Evolutionary conservation across 805 yeast genomes (phyloP), one percentile per base, ranked within the genome.

Genomic region (Sugiyamaella mastotermitis): DNA sequence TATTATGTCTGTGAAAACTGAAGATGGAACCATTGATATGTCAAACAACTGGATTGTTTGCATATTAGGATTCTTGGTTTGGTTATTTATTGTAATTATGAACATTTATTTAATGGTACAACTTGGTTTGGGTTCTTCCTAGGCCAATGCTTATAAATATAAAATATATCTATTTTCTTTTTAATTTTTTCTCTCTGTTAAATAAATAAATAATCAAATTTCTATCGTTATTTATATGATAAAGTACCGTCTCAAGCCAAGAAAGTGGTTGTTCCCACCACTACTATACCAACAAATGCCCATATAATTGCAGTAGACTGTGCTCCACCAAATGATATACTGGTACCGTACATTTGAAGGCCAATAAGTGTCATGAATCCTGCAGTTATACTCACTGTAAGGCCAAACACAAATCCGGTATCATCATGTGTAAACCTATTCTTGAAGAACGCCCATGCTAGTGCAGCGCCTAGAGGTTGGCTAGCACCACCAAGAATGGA

Each of bases 311-410:
- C 83, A 6, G 59, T 62, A 21, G 71, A 71, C 39, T 80, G 81
- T 19, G 74, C 65, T 5, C 88, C 94, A 23, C 92, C 87, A 56
- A 85, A 85, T 0, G 79, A 72, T 21, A 85, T 73, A 0, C 94
- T 84, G 14, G 88, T 76, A 8, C 87, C 83, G 53, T 83, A 79
- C 94, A 88, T 83, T 49, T 87, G 88, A 31, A 86, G 61, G 0
- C 87, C 82, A 33, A 88, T 80, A n/a, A 81, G 81, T 0, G 80
- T 66, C 50, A 88, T 66, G 53, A 88, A 88, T 0, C 97, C 97
- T 22, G 90, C 72, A 0, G 97, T 87, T 3, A 80, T 55, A 3
- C 83, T 73, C 55, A 90, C 69, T 10, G 86, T 62, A 0, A 72
- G 44, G 0, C 88, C 94, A 57, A 81, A 78, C 2, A 75, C 55